Evolutionary conservation across 1,284 basidiomycete genomes (phyloP), one percentile per base, ranked within the genome.

Genomic region (Xerocomus minutiporus): DNA sequence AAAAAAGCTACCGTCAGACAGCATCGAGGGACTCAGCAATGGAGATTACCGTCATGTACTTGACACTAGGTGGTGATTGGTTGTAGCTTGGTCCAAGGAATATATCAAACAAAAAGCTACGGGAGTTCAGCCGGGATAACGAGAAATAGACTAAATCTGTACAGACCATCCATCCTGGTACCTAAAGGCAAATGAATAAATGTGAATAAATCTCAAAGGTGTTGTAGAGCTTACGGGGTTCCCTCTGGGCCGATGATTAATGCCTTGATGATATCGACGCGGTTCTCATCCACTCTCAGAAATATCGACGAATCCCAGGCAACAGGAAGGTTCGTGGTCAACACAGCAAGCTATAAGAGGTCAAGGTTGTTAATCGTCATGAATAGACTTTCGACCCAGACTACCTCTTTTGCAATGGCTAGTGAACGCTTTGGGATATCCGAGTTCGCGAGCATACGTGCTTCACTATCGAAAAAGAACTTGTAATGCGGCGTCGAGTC

Each of bases 221-320:
- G 23, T 44, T 53, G 54, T 7, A 65, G 52, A 71, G 82, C 88
- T 68, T 76, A 95, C 80, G 93, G 93, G 43, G 93, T 95, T 52
- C 88, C 91, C 72, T 92, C 88, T 23, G 93, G 93, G 2, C 91
- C 92, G 29, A 89, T 91, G 58, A 95, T 94, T 53, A 90, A 73
- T 2, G 89, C 91, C 66, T 95, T 96, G 71, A 95, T 91, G 41
- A 93, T 80, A 66, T 95, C 93, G 5, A 94, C 91, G 32, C 93
- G 82, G 15, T 81, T 84, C 71, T 94, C 90, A 62, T 93, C 90
- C 8, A 92, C 90, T 49, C 86, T 81, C 50, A 95, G 70, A 73
- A 94, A 94, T 59, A 96, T 85, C 1, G 91, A 92, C 5, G 92
- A 94, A 63, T 91, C 82, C 89, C 91, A 95, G 5, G 88, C 86